phyloP scores from a whole-genome alignment of 2,329 filamentous ascomycete genomes.

The Colletotrichum sp. region DNA sequence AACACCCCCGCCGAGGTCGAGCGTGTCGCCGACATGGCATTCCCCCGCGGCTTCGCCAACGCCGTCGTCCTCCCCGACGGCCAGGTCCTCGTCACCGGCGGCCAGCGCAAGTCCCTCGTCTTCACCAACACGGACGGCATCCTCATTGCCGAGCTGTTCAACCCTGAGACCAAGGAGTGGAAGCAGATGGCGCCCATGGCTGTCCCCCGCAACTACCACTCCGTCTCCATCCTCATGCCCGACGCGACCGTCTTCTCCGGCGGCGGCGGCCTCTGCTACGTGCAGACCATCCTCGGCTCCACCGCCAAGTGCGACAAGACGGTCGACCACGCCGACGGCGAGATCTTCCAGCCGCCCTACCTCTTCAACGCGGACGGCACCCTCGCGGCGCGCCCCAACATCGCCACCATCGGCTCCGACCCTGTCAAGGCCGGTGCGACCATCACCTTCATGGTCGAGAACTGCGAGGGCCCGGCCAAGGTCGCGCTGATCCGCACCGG shows the following conservation, averaged over 20 bases:
- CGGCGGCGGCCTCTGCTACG: conserved; percentile 57
- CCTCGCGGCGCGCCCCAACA: conserved; percentile 44
- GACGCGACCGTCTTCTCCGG: conserved; percentile 56
- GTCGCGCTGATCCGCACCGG: conserved; percentile 54
- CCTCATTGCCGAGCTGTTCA: conserved; percentile 50
- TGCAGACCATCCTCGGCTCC: conserved; percentile 18
- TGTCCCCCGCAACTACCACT: conserved; percentile 55
- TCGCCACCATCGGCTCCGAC: conserved; percentile 33
- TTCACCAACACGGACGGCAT: conserved; percentile 50
- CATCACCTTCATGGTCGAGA: conserved; percentile 29
- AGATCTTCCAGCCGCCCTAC: conserved; percentile 63
- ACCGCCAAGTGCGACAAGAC: conserved; percentile 40
- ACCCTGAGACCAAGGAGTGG: conserved; percentile 46
- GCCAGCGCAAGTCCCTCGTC: conserved; percentile 43
- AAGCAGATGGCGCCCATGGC: conserved; percentile 38
- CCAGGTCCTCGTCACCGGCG: conserved; percentile 51
- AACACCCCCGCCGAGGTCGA: conserved; percentile 27
- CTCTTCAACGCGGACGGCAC: conserved; percentile 52
- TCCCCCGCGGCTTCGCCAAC: conserved; percentile 48
- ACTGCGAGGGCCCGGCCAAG: conserved; percentile 34
- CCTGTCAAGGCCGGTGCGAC: conserved; percentile 30
- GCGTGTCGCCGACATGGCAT: conserved; percentile 36
- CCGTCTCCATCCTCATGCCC: conserved; percentile 50
- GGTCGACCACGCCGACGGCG: conserved; percentile 57
- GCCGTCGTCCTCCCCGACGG: conserved; percentile 55